A percentile compares a stretch with the other conserved stretches of the same genome.
These are phyloP conservation scores for Thalassiosira exigua DNA, from an alignment of 352 stramenopile genomes.

Conservation along the genomic window DNA sequence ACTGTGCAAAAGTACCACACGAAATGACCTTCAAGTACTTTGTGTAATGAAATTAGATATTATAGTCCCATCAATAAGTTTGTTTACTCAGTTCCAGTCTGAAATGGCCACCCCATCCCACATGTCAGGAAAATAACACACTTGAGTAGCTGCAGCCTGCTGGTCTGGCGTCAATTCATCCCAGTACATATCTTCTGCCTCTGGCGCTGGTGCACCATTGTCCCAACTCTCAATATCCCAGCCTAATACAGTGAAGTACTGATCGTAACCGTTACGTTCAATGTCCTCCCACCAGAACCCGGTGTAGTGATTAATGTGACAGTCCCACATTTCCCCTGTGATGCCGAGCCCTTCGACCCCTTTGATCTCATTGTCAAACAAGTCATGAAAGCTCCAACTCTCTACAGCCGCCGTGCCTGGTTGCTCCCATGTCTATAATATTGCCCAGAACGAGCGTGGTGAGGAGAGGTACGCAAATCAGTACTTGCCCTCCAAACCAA, in stretches of 20 bases:
- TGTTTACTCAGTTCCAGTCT: slow-evolving; percentile 10
- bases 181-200: slow-evolving; percentile 47
- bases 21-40: no score
- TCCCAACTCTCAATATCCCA: slow-evolving; percentile 47
- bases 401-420: neutral
- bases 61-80: neutral
- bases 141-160: slow-evolving; percentile 34
- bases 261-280: slow-evolving; percentile 5
- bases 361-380: neutral
- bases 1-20: no score
- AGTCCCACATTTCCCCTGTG: slow-evolving; percentile 31
- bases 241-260: slow-evolving; percentile 38
- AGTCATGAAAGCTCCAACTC: neutral
- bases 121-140: slow-evolving; percentile 52
- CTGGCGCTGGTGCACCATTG: slow-evolving; percentile 14
- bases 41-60: neutral
- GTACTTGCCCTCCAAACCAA: neutral
- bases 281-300: slow-evolving; percentile 54
- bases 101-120: slow-evolving; percentile 40
- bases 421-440: neutral
- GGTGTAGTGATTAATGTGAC: slow-evolving; percentile 39
- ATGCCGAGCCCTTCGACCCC: slow-evolving; percentile 8
- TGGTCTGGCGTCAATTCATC: slow-evolving; percentile 40
- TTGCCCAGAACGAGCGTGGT: neutral
- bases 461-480: neutral